Evolutionary conservation across 148 eudicot species (phyloP), one percentile per base, ranked within the genome.

Genomic region (Cornus florida): DNA sequence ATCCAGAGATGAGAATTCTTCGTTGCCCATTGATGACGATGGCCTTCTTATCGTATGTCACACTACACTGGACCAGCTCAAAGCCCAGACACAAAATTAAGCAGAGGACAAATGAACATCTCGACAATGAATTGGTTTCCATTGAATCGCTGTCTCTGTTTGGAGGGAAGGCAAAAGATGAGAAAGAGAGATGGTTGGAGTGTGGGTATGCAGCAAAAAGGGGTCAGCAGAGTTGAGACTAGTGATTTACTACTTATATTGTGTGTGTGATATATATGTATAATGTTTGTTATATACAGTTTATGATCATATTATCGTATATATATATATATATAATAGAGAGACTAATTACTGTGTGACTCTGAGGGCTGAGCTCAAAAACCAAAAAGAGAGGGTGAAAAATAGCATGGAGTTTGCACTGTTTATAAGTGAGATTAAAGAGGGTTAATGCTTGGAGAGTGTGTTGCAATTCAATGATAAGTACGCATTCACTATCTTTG

Each of bases 1-100:
- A 93, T 14, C 97, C 97, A 86, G 97, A 93, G 68, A 93, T 78
- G 79, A 93, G 86, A 48, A 91, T 86, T 82, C 93, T 91, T 79
- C 92, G 85, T 56, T 87, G 87, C 66, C 94, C 94, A 88, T 89
- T 86, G 79, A 93, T 92, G 24, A 88, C 64, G 79, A 93, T 81
- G 23, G 92, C 89, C 33, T 89, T 94, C 33, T 82, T 88, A 59
- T 90, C 96, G 78, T 92, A 92, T 66, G 79, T 88, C 2, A 92
- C 97, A 76, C 88, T 82, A 50, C 90, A 86, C 70, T 90, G 85
- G 41, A 87, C 82, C 48, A 77, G 56, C 81, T 75, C 78, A 64
- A 48, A 80, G 7, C 85, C 80, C 79, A 87, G 39, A 82, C 67
- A 33, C 70, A 79, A 19, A 38, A 77, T 56, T n/a, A 90, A 75